phyloP scores from a whole-genome alignment of 2,329 filamentous ascomycete genomes.

The Orbilia oligospora region DNA sequence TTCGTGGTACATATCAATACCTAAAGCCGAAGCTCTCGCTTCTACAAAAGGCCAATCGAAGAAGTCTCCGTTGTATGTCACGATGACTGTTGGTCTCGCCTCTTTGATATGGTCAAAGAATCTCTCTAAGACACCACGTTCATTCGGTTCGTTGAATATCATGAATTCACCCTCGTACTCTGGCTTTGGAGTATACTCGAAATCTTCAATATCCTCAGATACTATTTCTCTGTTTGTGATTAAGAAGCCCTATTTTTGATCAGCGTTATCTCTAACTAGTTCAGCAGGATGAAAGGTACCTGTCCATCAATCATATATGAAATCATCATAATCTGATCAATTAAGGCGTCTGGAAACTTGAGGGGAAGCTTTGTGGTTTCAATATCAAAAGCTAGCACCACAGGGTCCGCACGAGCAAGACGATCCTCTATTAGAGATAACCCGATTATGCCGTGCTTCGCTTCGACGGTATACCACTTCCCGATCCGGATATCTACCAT shows the following conservation, averaged over 20 bases:
- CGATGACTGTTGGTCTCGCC: slow-evolving; percentile 93
- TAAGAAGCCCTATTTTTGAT: slow-evolving; percentile 77
- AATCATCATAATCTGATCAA: slow-evolving; percentile 99
- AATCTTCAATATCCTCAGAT: slow-evolving; percentile 95
- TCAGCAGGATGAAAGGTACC: slow-evolving; percentile 24
- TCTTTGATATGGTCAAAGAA: slow-evolving; percentile 98
- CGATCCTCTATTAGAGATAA: slow-evolving; percentile 88
- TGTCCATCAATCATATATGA: slow-evolving; percentile 99
- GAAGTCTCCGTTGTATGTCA: slow-evolving; percentile 99
- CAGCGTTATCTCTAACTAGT: neutral
- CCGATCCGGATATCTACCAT: slow-evolving; percentile 87
- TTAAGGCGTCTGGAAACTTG: slow-evolving; percentile 94
- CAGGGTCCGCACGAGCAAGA: slow-evolving; percentile 89
- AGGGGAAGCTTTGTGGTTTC: slow-evolving; percentile 95
- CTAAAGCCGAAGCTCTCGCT: slow-evolving; percentile 87
- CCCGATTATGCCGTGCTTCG: slow-evolving; percentile 89
- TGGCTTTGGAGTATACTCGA: slow-evolving; percentile 97
- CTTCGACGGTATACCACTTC: slow-evolving; percentile 96
- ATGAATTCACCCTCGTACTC: slow-evolving; percentile 96
- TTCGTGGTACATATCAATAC: slow-evolving; percentile 99
- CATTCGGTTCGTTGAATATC: slow-evolving; percentile 97
- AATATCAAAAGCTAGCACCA: slow-evolving; percentile 99
- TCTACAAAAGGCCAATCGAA: slow-evolving; percentile 99
- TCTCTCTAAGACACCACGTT: slow-evolving; percentile 86
- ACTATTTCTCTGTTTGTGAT: slow-evolving; percentile 99